Conservation (phyloP, 495 filamentous ascomycete genomes). For the Tuber umbilicatum region DNA sequence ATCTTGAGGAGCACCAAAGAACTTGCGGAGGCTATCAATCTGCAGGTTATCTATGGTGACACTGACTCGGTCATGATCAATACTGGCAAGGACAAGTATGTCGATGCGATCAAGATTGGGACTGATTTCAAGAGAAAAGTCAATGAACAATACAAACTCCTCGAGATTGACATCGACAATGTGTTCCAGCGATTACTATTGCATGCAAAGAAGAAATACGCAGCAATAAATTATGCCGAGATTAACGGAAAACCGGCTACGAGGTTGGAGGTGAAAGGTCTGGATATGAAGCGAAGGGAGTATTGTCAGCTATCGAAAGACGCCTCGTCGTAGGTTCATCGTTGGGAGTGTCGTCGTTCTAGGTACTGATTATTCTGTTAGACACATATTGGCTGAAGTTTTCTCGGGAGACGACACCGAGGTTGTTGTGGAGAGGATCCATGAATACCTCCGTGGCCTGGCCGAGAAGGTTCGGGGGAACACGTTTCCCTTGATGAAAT, state of each 20-base stretch:
- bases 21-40: constrained; percentile 75
- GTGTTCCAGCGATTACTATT: constrained; percentile 87
- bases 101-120: constrained; percentile 47
- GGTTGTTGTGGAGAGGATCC: constrained; percentile 76
- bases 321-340: constrained; percentile 73
- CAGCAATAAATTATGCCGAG: constrained; percentile 88
- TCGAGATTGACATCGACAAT: constrained; percentile 98
- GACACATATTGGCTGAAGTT: constrained; percentile 80
- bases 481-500: constrained; percentile 68
- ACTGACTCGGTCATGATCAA: constrained; percentile 99
- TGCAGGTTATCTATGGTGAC: constrained; percentile 96
- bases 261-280: constrained; percentile 94
- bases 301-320: constrained; percentile 94
- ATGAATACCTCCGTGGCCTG: constrained; percentile 82
- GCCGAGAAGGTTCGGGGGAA: constrained; percentile 74
- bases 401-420: constrained; percentile 91
- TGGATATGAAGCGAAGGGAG: constrained; percentile 95
- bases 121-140: constrained; percentile 70
- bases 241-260: constrained; percentile 83
- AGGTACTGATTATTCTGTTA: constrained; percentile 79
- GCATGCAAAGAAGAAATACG: constrained; percentile 99
- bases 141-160: constrained; percentile 79
- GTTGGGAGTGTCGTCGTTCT: constrained; percentile 76
- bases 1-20: constrained; percentile 94
- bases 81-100: constrained; percentile 88